Base-by-base conservation (phyloP, 2,329 filamentous ascomycete genomes). In the Aureobasidium zeae region DNA sequence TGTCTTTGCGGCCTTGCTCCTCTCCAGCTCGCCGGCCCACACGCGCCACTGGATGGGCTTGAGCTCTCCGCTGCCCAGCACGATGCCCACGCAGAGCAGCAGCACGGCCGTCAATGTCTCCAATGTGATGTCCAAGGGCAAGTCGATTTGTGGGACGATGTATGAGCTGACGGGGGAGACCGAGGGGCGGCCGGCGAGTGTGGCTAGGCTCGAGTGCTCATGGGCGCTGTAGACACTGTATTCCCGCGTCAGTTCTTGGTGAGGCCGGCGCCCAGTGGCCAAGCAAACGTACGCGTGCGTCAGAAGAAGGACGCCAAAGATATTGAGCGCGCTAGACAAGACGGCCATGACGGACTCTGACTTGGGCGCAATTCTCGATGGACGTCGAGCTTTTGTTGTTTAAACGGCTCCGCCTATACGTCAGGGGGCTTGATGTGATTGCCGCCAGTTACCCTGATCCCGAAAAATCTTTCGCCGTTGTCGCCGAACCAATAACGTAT, bases 201-300 rank as follows among this genome's bases (percentile, higher is more conserved):
- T 60, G 42, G 70, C 68, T 37, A 94, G 75, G 16, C 79, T 72
- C 5, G 86, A 83, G 67, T 94, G 85, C 67, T 98, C 91, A 64
- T 94, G 84, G 34, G 88, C 87, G 39, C 91, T 98, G 67, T 96
- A 98, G 67, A 88, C 93, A 51, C 91, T 98, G 60, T 43, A 43
- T 44, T 33, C 30, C 28, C 4, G 20, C 33, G 41, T 60, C 47
- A 60, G 53, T 43, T 39, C 38, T 59, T 43, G 37, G 21, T 28
- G 33, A 26, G 16, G 10, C n/a, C 29, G 25, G 26, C 22, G 35
- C 20, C 46, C 48, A 25, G 22, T 11, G 22, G 22, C 22, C 7
- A 7, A 25, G 7, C 43, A 28, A 37, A 62, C 84, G 64, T 79
- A 95, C 89, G 88, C 85, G 65, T 95, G 89, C 33, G 80, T 77